These are phyloP conservation scores for Fusarium euwallaceae DNA, from an alignment of 2,329 filamentous ascomycete species.

Conservation along the genomic window DNA sequence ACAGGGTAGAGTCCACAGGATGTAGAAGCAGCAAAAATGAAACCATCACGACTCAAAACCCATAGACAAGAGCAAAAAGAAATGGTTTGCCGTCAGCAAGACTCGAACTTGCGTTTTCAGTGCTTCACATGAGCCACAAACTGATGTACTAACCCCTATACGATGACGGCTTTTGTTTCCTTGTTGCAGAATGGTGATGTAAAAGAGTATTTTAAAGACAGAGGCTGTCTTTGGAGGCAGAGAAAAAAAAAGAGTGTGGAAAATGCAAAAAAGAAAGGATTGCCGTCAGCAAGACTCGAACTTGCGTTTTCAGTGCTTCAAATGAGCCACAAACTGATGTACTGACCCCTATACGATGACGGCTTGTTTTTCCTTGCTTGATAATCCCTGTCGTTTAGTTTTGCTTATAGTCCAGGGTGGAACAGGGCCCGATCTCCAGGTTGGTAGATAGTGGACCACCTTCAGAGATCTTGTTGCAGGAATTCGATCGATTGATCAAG, in stretches of 20 bases:
- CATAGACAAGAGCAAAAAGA: constrained; percentile 8
- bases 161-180: constrained; percentile 33
- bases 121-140: constrained; percentile 47
- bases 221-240: background rate
- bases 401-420: background rate
- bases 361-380: constrained; percentile 18
- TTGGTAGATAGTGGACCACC: background rate
- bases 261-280: constrained; percentile 11
- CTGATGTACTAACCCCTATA: constrained; percentile 50
- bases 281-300: constrained; percentile 48
- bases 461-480: background rate
- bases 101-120: constrained; percentile 51
- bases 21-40: background rate
- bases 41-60: background rate
- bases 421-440: background rate
- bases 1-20: background rate
- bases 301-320: constrained; percentile 48
- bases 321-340: constrained; percentile 48
- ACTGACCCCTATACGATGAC: constrained; percentile 48
- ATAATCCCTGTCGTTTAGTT: constrained; percentile 10
- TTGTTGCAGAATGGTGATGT: background rate
- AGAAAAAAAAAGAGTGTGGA: background rate
- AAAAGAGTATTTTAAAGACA: background rate
- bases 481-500: background rate
- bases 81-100: constrained; percentile 37